Conservation (phyloP, 768 basidiomycete species). For the Trametes coccinea region DNA sequence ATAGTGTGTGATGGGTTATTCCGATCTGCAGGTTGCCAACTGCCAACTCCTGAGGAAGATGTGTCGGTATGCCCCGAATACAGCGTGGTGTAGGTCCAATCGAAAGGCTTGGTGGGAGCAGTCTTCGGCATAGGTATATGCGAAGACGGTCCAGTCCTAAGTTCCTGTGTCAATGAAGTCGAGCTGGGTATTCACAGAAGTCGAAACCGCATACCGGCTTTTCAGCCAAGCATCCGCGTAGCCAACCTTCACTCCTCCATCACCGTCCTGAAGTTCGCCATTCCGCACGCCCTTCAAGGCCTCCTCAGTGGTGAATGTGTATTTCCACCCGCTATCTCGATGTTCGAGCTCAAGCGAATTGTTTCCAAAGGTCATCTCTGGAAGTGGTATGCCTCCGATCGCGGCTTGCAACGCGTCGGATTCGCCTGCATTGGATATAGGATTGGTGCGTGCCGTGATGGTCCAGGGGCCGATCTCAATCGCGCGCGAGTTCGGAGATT, state of each 20-base stretch:
- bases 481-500: constrained; percentile 66
- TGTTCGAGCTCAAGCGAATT: constrained; percentile 76
- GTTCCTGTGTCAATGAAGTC: constrained; percentile 29
- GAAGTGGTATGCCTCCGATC: constrained; percentile 72
- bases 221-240: constrained; percentile 94
- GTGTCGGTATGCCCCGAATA: constrained; percentile 63
- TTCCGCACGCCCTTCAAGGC: constrained; percentile 75
- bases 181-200: not conserved
- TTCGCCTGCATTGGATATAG: constrained; percentile 79
- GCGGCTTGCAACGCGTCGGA: constrained; percentile 65
- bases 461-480: constrained; percentile 70
- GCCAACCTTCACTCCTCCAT: constrained; percentile 91
- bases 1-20: constrained; percentile 63
- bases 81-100: constrained; percentile 97
- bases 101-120: constrained; percentile 81
- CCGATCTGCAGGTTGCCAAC: constrained; percentile 59
- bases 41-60: constrained; percentile 24
- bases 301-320: constrained; percentile 63
- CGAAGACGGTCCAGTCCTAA: constrained; percentile 71
- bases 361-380: constrained; percentile 96
- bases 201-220: constrained; percentile 61
- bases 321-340: constrained; percentile 58
- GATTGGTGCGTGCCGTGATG: constrained; percentile 68
- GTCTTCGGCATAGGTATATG: constrained; percentile 67
- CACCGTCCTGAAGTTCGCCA: constrained; percentile 73